A percentile compares a stretch with the other conserved stretches of the same genome.
Evolutionary conservation across 371 early-diverging fungal species (phyloP).

Genomic region (Mucor racemosus): DNA sequence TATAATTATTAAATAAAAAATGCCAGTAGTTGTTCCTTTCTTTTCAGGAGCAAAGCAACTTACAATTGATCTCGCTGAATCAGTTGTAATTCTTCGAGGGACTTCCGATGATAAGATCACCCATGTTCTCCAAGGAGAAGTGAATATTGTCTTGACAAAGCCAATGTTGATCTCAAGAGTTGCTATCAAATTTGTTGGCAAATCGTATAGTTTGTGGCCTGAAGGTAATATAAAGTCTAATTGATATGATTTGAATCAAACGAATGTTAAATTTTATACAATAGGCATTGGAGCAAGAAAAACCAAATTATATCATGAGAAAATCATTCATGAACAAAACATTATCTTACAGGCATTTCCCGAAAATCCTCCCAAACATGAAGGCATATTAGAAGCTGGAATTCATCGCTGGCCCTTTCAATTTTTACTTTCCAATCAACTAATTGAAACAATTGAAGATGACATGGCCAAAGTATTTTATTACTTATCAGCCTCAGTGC

Average conservation of each 20-base stretch:
- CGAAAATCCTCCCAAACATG: constrained; percentile 14
- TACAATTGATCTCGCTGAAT: constrained; percentile 53
- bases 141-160: constrained; percentile 43
- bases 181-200: constrained; percentile 44
- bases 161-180: constrained; percentile 39
- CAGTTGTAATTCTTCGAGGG: constrained; percentile 49
- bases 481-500: constrained; percentile 34
- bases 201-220: constrained; percentile 51
- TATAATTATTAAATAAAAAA: constrained; percentile 1
- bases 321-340: constrained; percentile 52
- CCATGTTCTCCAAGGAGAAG: constrained; percentile 49
- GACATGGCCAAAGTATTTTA: constrained; percentile 42
- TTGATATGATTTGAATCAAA: neutral
- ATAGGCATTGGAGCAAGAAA: constrained; percentile 44
- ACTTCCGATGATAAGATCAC: constrained; percentile 35
- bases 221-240: constrained; percentile 37
- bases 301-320: constrained; percentile 48
- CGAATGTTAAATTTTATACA: no score
- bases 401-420: constrained; percentile 46
- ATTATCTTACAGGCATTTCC: constrained; percentile 37
- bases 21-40: constrained; percentile 46
- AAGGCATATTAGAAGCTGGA: constrained; percentile 25
- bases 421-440: constrained; percentile 33
- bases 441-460: constrained; percentile 44
- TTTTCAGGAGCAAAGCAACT: constrained; percentile 46